A percentile compares a stretch with the other conserved stretches of the same genome.
Conservation (phyloP, 2,329 filamentous ascomycete species). For the Xenoacremonium recifei region DNA sequence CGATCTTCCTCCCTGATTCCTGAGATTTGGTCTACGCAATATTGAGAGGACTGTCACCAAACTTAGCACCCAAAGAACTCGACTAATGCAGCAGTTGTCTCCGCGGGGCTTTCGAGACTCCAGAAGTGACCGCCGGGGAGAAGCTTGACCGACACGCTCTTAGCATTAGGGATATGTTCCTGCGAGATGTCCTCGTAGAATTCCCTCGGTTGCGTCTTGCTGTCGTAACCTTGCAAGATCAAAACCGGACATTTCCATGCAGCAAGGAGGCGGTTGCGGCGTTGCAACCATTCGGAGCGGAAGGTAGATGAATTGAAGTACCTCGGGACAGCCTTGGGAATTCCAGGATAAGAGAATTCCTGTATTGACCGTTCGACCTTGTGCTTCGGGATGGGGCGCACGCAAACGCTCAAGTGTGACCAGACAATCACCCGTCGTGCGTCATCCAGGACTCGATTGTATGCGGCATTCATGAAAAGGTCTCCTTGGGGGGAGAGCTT, state of each 20-base stretch:
- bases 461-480: not conserved
- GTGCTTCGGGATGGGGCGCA: not conserved
- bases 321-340: slow-evolving; percentile 2
- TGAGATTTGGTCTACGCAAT: not conserved
- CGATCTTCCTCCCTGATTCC: not conserved
- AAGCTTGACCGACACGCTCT: not conserved
- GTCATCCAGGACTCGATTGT: not conserved
- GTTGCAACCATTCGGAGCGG: slow-evolving; percentile 6
- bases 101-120: not conserved
- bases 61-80: not conserved
- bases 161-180: slow-evolving; percentile 1
- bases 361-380: not conserved
- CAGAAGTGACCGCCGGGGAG: not conserved
- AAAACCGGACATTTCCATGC: slow-evolving; percentile 2
- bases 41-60: not conserved
- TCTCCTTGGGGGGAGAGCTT: not conserved
- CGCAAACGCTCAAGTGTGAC: not conserved
- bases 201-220: slow-evolving; percentile 4
- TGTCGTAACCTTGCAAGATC: slow-evolving; percentile 3
- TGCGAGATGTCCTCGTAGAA: slow-evolving; percentile 1
- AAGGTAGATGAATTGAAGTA: slow-evolving; percentile 5
- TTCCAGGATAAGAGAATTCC: slow-evolving; percentile 4
- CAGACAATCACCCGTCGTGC: not conserved
- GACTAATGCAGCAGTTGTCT: not conserved
- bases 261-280: not conserved